Conservation (phyloP, 139 green algal genomes). For the Tetratostichococcus sp. region DNA sequence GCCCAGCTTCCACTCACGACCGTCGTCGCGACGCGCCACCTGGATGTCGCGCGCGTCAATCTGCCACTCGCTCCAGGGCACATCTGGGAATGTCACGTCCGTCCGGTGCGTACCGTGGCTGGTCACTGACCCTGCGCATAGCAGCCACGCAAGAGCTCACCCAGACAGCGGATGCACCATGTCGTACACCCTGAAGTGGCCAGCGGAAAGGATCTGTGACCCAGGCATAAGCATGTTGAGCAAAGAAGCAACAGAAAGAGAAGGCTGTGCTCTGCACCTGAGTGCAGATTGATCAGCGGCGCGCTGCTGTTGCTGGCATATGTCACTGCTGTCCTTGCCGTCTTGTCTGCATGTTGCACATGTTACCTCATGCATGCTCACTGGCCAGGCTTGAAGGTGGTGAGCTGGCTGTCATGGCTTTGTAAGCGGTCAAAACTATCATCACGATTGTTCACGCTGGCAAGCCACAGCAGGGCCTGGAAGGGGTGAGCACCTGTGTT, state of each 20-base stretch:
- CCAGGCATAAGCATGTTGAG: too few relatives aligned
- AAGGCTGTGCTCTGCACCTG: not conserved
- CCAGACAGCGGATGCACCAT: too few relatives aligned
- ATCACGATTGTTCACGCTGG: too few relatives aligned
- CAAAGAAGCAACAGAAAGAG: too few relatives aligned
- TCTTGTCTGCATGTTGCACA: not conserved
- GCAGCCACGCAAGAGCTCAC: too few relatives aligned
- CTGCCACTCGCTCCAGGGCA: conserved; percentile 15
- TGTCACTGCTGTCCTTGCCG: not conserved
- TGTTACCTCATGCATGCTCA: not conserved
- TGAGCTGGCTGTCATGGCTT: not conserved
- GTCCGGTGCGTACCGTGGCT: not conserved
- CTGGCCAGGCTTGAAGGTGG: not conserved
- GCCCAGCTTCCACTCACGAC: not conserved
- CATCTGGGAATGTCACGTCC: not conserved
- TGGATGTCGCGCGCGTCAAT: not conserved
- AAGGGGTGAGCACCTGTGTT: not conserved
- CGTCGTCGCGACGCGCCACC: not conserved
- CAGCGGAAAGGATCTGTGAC: too few relatives aligned
- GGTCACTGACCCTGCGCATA: not conserved
- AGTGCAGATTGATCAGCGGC: not conserved
- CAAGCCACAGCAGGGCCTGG: too few relatives aligned
- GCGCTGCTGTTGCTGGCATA: not conserved
- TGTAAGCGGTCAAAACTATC: too few relatives aligned
- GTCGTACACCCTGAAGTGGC: too few relatives aligned